Percentiles rank a stretch among this genome's conserved stretches.
These are phyloP conservation scores for Heterotrichella gracilis DNA, from an alignment of 352 stramenopile genomes.

Conservation along the genomic window DNA sequence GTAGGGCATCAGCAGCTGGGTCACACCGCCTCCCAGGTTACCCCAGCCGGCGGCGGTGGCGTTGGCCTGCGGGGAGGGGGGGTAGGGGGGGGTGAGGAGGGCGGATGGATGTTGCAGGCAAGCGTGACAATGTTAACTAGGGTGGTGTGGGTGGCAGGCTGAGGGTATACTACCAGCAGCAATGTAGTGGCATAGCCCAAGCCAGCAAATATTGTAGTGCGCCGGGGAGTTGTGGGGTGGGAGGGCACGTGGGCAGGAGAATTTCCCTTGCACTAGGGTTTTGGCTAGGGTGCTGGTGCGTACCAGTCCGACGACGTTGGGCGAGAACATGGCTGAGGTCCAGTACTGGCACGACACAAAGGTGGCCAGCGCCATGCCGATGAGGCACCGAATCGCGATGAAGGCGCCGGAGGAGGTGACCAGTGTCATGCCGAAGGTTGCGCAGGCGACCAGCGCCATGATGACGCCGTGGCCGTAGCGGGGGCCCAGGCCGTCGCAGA, in stretches of 20 bases:
- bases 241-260: too few relatives aligned
- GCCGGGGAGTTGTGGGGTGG: too few relatives aligned
- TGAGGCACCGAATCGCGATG: conserved; percentile 55
- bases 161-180: too few relatives aligned
- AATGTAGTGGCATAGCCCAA: too few relatives aligned
- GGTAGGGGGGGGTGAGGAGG: too few relatives aligned
- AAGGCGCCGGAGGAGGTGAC: conserved; percentile 36
- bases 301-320: conserved; percentile 56
- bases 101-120: too few relatives aligned
- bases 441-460: conserved; percentile 41
- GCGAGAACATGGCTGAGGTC: conserved; percentile 62
- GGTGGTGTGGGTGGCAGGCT: too few relatives aligned
- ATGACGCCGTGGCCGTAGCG: conserved; percentile 38
- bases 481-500: conserved; percentile 56
- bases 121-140: too few relatives aligned
- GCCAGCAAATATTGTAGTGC: too few relatives aligned
- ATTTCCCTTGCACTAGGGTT: too few relatives aligned
- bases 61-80: too few relatives aligned
- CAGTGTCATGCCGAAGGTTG: conserved; percentile 41
- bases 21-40: conserved; percentile 52
- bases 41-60: conserved; percentile 52
- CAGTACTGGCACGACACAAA: conserved; percentile 73
- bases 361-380: conserved; percentile 55
- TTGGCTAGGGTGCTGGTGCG: too few relatives aligned
- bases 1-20: conserved; percentile 46